Evolutionary conservation across 2,329 filamentous ascomycete genomes (phyloP), one percentile per base, ranked within the genome.

Genomic region (Cladorrhinum sp.): DNA sequence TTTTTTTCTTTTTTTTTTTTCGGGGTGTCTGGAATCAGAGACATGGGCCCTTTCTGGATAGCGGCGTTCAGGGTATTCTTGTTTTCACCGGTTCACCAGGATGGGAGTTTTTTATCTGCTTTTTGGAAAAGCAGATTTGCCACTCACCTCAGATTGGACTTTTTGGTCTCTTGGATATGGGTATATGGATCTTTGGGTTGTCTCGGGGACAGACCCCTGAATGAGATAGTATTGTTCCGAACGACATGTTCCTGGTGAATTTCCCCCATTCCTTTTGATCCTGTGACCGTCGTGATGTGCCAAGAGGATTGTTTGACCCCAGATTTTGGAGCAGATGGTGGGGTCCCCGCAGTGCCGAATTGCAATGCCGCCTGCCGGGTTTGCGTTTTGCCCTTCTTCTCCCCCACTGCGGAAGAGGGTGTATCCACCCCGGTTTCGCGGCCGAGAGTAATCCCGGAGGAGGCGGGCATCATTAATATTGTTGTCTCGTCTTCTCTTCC

Each of bases 311-410:
- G 42, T 18, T 18, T 18, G 18, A 46, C 42, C 42, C 16, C 18
- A 21, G 42, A 46, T 46, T 18, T 18, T 46, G 42, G 16, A 21
- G 42, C 18, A 21, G 10, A 5, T 49, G 39, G 54, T 57, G 54
- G 54, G 54, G 54, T 46, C 39, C 54, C 54, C 54, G 54, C 39
- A 57, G 24, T 51, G 54, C 54, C 54, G 54, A 46, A 57, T 2
- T 57, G 7, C 14, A 57, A 18, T 57, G 54, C 54, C 54, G 54
- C 54, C 33, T 62, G 53, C 62, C 65, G 65, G 65, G 16, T 62
- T 52, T 66, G 66, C 50, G 46, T 65, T 66, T 66, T 66, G 48
- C 65, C 66, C n/a, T n/a, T n/a, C n/a, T n/a, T 53, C 56, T 21
- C 36, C 55, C 60, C 51, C 61, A 51, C 58, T 48, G 60, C 60